These are phyloP conservation scores for Entophlyctis helioformis DNA, from an alignment of 192 early-diverging fungal species.

Conservation along the genomic window DNA sequence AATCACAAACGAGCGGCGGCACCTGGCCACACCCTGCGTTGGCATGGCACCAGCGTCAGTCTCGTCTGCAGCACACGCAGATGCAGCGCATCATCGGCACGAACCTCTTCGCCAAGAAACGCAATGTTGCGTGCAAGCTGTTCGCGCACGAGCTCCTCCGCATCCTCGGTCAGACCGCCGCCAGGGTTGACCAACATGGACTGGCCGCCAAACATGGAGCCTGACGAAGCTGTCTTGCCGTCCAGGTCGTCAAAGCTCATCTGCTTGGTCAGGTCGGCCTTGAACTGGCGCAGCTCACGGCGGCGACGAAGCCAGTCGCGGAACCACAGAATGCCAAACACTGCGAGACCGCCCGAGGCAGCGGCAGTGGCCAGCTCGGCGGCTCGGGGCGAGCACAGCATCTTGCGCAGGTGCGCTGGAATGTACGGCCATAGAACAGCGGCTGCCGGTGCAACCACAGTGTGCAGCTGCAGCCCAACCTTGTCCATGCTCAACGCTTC, in stretches of 20 bases:
- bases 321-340: background rate
- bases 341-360: too few species aligned
- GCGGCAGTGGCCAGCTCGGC: too few species aligned
- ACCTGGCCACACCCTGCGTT: conserved; percentile 47
- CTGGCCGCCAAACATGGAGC: background rate
- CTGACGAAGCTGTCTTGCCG: background rate
- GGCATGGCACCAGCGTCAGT: background rate
- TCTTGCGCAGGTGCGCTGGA: too few species aligned
- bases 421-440: too few species aligned
- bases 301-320: background rate
- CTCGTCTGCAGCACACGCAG: background rate
- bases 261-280: background rate
- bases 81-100: background rate
- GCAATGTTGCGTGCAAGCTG: conserved; percentile 78
- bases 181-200: background rate
- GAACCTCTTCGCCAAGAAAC: conserved; percentile 70
- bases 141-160: conserved; percentile 67
- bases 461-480: too few species aligned
- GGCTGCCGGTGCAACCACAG: too few species aligned
- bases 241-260: background rate
- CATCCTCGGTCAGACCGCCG: background rate
- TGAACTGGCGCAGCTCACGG: background rate
- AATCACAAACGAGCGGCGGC: conserved; percentile 76
- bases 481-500: too few species aligned
- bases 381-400: too few species aligned